Evolutionary conservation across 108 stramenopile species (phyloP), one percentile per base, ranked within the genome.

Genomic region (Cyclostephanos invisitatus): DNA sequence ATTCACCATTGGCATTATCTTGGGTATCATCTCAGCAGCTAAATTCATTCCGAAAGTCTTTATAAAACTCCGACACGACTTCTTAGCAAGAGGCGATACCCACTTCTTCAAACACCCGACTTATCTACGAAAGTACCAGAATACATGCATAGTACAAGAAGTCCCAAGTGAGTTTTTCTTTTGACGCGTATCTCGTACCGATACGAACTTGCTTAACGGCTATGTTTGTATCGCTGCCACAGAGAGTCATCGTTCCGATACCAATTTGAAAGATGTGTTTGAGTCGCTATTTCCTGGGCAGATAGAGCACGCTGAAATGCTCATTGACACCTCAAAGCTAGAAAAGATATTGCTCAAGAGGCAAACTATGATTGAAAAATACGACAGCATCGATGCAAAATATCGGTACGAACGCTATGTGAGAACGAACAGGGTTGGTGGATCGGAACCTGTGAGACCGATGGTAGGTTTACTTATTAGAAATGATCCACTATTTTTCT

Each of bases 211-310:
- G 25, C 53, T 54, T 25, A 1, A 54, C 44, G 14, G 44, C 50
- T 36, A 18, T 53, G 53, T 28, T 7, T 56, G 15, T 15, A 37
- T 25, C 3, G 46, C 3, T 21, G 22, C 46, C 49, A 56, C 24
- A 74, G 67, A 70, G 20, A 46, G 75, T 3, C 83, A 82, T 27
- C 51, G 76, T 12, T 70, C 69, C 1, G 88, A 89, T 77, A 48
- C 55, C 2, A 80, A 75, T 29, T 51, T 89, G 53, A 83, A 64
- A 40, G 64, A 85, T 46, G 74, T 78, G 18, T 89, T 86, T 40
- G 80, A 86, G 49, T 59, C 70, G n/a, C 36, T 89, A 4, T 89
- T 89, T 77, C 88, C 88, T 17, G 74, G 76, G 8, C 78, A 85
- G 58, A 83, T 87, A 22, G 62, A 84, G 62, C 62, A 68, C 46